These are phyloP conservation scores for Candida namnaoensis DNA, from an alignment of 805 yeast genomes.

Conservation along the genomic window DNA sequence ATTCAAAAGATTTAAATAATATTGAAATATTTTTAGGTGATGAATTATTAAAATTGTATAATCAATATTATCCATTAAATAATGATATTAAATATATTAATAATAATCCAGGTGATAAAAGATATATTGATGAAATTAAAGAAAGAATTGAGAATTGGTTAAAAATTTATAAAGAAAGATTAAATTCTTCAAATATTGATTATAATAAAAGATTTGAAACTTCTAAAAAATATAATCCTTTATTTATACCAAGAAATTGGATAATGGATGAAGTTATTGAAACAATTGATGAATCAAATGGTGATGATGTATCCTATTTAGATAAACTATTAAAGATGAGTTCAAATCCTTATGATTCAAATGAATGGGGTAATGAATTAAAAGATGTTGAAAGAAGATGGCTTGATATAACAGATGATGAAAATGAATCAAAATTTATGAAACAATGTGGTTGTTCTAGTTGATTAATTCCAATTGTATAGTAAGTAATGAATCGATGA, in stretches of 20 bases:
- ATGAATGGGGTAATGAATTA: constrained; percentile 58
- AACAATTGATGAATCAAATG: constrained; percentile 38
- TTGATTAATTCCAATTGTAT: constrained; percentile 10
- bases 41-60: constrained; percentile 1
- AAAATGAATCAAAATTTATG: constrained; percentile 39
- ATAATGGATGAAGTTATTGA: constrained; percentile 76
- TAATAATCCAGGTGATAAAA: constrained; percentile 13
- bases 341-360: constrained; percentile 59
- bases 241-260: constrained; percentile 80
- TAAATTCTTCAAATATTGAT: constrained; percentile 25
- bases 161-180: constrained; percentile 32
- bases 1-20: constrained; percentile 28
- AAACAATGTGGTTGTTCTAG: constrained; percentile 68
- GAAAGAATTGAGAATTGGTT: constrained; percentile 44
- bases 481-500: too few species aligned
- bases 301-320: constrained; percentile 42
- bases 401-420: constrained; percentile 40
- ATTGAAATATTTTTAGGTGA: constrained; percentile 20
- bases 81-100: too few species aligned
- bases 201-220: constrained; percentile 30
- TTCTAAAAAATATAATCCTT: constrained; percentile 55
- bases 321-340: constrained; percentile 64
- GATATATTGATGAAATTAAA: constrained; percentile 30
- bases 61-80: too few species aligned
- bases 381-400: constrained; percentile 51